Base-by-base conservation (phyloP, 2,329 filamentous ascomycete species). In the Nigrospora oryzae region DNA sequence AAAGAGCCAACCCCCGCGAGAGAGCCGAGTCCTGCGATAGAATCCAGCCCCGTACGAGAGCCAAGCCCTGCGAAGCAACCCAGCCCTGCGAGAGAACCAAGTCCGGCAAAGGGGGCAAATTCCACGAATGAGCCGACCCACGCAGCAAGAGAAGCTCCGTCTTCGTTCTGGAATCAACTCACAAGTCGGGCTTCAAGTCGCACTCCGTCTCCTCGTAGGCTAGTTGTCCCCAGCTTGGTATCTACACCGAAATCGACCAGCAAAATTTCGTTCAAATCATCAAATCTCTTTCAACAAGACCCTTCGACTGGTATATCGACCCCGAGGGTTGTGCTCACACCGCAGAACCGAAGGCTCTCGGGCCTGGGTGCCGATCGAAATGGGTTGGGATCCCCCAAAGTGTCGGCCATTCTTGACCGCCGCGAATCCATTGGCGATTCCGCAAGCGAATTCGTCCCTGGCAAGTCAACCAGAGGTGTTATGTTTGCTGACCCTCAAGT, bases 341-440 rank as follows among this genome's bases (percentile, higher is more conserved):
- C 83, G 3, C 74, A 78, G 46, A 61, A 61, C 33, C 73, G 83
- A 28, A 70, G 71, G 38, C 75, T 83, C 14, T 84, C 83, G 13
- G 84, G 84, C 0, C 58, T 89, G 49, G 84, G 86, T 17, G 77
- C 79, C 49, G 86, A 88, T 54, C 78, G 77, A 51, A 68, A 75
- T 49, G 86, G 86, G 0, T 73, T 90, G 44, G 86, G 87, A 7
- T 91, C 87, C 1, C 87, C 86, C 5, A 80, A 79, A 43, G 77
- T 91, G 44, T 74, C 84, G 17, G 83, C 80, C 28, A 71, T 89
- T 31, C 74, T 90, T 32, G 84, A 86, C 51, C 78, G 81, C 32
- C 77, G 87, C 40, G 74, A 70, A 38, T 89, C 86, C 1, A 83
- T 91, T 48, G 78, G 83, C 17, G 82, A 90, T 36, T 69, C 76